Percentiles rank a stretch among this genome's conserved stretches.
These are phyloP conservation scores for Colletotrichum magnum DNA, from an alignment of 2,329 filamentous ascomycete genomes.

Conservation along the genomic window DNA sequence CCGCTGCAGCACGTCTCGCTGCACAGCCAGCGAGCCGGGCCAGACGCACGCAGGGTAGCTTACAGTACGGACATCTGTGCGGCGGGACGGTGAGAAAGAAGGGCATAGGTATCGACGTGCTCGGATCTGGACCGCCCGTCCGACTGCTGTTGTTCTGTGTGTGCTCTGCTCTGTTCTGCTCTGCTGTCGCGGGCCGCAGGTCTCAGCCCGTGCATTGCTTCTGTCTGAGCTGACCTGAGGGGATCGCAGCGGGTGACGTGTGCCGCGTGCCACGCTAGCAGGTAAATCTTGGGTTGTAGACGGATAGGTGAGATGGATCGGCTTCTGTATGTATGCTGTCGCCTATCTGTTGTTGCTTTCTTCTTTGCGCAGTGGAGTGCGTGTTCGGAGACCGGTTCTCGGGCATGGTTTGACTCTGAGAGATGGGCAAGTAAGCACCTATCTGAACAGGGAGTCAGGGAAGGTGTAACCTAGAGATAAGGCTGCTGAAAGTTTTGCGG, in stretches of 20 bases:
- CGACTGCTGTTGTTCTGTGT: conserved; percentile 4
- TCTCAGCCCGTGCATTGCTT: conserved; percentile 28
- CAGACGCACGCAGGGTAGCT: conserved; percentile 21
- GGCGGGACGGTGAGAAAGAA: conserved; percentile 13
- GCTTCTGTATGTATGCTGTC: too few relatives aligned
- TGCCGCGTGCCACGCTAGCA: not conserved
- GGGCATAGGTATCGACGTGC: not conserved
- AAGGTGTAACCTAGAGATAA: not conserved
- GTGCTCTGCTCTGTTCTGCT: too few relatives aligned
- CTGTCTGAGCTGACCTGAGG: not conserved
- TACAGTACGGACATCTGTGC: conserved; percentile 35
- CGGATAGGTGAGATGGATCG: not conserved
- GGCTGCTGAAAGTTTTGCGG: not conserved
- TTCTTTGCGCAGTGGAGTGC: too few relatives aligned
- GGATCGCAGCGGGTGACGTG: conserved; percentile 8
- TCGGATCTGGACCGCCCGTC: conserved; percentile 12
- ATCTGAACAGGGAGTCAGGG: too few relatives aligned
- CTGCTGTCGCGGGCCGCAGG: conserved; percentile 18
- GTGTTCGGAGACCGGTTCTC: too few relatives aligned
- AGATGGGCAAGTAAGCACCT: too few relatives aligned
- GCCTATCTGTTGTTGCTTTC: too few relatives aligned
- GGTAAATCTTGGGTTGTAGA: too few relatives aligned
- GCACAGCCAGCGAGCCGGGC: conserved; percentile 15
- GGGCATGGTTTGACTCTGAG: too few relatives aligned
- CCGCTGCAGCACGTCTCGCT: not conserved